phyloP scores from a whole-genome alignment of 1,284 basidiomycete species.

The Fomes fomentarius region DNA sequence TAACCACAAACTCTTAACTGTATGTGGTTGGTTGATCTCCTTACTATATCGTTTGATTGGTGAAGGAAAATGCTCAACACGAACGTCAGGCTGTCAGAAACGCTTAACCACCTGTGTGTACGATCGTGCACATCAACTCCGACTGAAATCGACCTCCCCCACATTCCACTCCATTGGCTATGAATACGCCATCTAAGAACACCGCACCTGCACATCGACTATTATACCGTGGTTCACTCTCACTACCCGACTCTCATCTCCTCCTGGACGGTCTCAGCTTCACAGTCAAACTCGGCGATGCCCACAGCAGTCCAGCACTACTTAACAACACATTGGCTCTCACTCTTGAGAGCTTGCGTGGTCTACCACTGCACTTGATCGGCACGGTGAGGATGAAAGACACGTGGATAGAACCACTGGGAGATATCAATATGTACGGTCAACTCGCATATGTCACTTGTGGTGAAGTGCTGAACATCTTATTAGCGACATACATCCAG shows the following conservation, averaged over 20 bases:
- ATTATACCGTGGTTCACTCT: constrained; percentile 76
- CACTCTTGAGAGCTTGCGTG: constrained; percentile 79
- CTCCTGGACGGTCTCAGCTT: constrained; percentile 77
- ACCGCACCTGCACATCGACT: constrained; percentile 44
- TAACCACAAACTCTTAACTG: too few species aligned
- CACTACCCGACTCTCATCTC: constrained; percentile 71
- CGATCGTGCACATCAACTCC: too few species aligned
- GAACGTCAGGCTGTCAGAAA: too few species aligned
- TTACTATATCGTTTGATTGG: too few species aligned
- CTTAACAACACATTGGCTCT: constrained; percentile 72
- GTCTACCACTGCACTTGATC: constrained; percentile 65
- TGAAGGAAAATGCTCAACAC: too few species aligned
- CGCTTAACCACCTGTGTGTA: too few species aligned
- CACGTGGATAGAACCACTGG: constrained; percentile 56
- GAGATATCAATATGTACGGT: constrained; percentile 63
- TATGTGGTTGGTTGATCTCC: too few species aligned
- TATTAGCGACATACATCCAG: constrained; percentile 69
- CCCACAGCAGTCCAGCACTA: constrained; percentile 43
- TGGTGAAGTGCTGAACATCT: background rate
- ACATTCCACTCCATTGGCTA: too few species aligned
- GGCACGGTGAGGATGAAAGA: constrained; percentile 56
- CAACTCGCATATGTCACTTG: too few species aligned
- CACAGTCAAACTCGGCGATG: constrained; percentile 46
- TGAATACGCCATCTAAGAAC: constrained; percentile 8
- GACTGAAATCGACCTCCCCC: too few species aligned